These are phyloP conservation scores for Ogataea nitratoaversa DNA, from an alignment of 805 yeast species.

Conservation along the genomic window DNA sequence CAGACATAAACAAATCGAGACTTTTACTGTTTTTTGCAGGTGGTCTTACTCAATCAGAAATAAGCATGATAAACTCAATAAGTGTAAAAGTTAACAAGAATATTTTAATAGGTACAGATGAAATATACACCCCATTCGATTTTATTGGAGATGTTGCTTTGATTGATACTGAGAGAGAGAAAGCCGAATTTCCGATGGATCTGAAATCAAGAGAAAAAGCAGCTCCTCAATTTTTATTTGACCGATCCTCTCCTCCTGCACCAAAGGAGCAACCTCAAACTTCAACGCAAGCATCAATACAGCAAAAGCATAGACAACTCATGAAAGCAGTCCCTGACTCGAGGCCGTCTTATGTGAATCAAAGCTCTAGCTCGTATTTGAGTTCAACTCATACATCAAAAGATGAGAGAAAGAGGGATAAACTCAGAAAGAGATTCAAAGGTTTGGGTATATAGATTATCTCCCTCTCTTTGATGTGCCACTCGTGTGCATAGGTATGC, in stretches of 20 bases:
- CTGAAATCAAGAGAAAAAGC: slow-evolving; percentile 21
- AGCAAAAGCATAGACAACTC: neutral
- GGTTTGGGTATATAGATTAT: slow-evolving; percentile 14
- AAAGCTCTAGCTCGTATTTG: neutral
- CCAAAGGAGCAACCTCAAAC: slow-evolving; percentile 1
- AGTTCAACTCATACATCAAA: slow-evolving; percentile 1
- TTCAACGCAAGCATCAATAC: slow-evolving; percentile 1
- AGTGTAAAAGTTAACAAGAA: slow-evolving; percentile 61
- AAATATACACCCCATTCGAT: slow-evolving; percentile 46
- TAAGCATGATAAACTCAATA: slow-evolving; percentile 70
- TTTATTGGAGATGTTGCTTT: slow-evolving; percentile 29
- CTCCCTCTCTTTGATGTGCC: too few relatives aligned
- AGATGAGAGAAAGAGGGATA: slow-evolving; percentile 16
- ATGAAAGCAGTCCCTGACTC: slow-evolving; percentile 3
- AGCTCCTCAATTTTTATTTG: slow-evolving; percentile 4
- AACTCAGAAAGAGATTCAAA: slow-evolving; percentile 22
- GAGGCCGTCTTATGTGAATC: neutral
- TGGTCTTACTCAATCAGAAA: slow-evolving; percentile 81
- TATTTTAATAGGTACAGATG: slow-evolving; percentile 77
- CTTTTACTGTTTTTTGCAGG: slow-evolving; percentile 83
- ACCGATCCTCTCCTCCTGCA: slow-evolving; percentile 1
- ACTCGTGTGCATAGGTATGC: too few relatives aligned
- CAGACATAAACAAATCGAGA: slow-evolving; percentile 48
- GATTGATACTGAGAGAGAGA: slow-evolving; percentile 23
- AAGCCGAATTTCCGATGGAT: slow-evolving; percentile 24